A percentile compares a stretch with the other conserved stretches of the same genome.
Evolutionary conservation across 371 early-diverging fungal species (phyloP).

Genomic region (Mortierella sp.): DNA sequence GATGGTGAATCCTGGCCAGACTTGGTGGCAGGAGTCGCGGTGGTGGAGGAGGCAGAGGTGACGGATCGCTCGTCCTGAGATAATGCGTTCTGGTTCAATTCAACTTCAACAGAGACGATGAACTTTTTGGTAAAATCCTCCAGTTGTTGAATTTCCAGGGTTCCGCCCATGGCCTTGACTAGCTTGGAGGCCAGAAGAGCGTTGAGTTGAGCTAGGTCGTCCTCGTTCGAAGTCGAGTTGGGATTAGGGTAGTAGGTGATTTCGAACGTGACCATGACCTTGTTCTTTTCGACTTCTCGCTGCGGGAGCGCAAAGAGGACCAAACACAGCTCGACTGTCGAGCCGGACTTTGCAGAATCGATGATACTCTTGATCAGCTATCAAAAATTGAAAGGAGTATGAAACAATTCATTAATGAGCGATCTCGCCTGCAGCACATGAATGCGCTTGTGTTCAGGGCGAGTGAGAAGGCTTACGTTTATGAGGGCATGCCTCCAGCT

Average conservation of each 20-base stretch:
- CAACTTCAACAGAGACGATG: slow-evolving; percentile 48
- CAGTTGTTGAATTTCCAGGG: slow-evolving; percentile 59
- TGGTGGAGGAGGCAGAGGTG: slow-evolving; percentile 15
- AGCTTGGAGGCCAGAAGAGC: slow-evolving; percentile 69
- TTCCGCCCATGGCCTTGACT: slow-evolving; percentile 64
- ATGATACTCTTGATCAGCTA: slow-evolving; percentile 72
- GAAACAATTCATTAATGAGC: neutral
- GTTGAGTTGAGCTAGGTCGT: slow-evolving; percentile 53
- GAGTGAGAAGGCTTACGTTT: slow-evolving; percentile 61
- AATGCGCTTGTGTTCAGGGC: neutral
- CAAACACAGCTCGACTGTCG: slow-evolving; percentile 73
- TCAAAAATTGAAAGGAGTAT: neutral
- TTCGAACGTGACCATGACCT: slow-evolving; percentile 63
- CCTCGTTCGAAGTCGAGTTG: slow-evolving; percentile 45
- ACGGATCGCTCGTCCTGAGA: slow-evolving; percentile 24
- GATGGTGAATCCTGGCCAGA: neutral
- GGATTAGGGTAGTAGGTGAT: slow-evolving; percentile 66
- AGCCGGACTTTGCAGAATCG: slow-evolving; percentile 69
- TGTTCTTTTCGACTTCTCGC: slow-evolving; percentile 40
- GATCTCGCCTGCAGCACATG: neutral
- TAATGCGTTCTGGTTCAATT: slow-evolving; percentile 14
- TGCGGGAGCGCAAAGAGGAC: slow-evolving; percentile 44
- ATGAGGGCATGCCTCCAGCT: slow-evolving; percentile 70
- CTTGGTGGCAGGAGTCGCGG: neutral
- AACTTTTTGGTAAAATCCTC: slow-evolving; percentile 59